phyloP scores from a whole-genome alignment of 805 yeast species.

The Candida pseudofarinosa region DNA sequence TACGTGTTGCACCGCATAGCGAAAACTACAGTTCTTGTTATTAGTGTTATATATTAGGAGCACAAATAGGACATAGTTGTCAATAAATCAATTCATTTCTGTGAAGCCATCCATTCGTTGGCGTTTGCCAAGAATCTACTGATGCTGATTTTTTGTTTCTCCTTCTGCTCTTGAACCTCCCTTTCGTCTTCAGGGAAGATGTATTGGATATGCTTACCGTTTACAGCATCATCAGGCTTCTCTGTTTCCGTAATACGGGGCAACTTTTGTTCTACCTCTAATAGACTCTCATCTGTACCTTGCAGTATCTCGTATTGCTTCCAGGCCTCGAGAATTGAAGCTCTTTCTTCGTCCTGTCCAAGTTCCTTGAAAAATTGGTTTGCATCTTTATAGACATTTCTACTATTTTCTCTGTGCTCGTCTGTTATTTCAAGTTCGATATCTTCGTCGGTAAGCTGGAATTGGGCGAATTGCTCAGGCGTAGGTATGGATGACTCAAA shows the following conservation, averaged over 20 bases:
- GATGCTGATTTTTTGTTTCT: constrained; percentile 19
- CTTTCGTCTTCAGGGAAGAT: constrained; percentile 61
- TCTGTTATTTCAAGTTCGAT: constrained; percentile 50
- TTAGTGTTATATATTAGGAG: no score
- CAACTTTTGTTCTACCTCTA: constrained; percentile 38
- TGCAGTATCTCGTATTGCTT: constrained; percentile 59
- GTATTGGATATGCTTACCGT: constrained; percentile 56
- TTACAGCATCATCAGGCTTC: constrained; percentile 41
- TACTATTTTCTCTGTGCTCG: constrained; percentile 46
- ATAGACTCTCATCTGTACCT: constrained; percentile 44
- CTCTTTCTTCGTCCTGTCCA: constrained; percentile 40
- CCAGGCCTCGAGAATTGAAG: constrained; percentile 56
- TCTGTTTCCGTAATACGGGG: constrained; percentile 53
- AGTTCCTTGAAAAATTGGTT: constrained; percentile 37
- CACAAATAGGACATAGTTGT: no score
- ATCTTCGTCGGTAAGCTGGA: constrained; percentile 45
- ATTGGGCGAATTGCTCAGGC: constrained; percentile 42
- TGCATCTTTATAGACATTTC: constrained; percentile 57
- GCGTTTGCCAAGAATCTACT: constrained; percentile 42
- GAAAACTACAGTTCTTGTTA: no score
- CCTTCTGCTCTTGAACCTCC: constrained; percentile 5
- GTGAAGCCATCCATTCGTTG: constrained; percentile 18
- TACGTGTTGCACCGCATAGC: no score
- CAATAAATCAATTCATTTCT: background rate
- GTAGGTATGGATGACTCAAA: constrained; percentile 69